Evolutionary conservation across 805 yeast genomes (phyloP), one percentile per base, ranked within the genome.

Genomic region (Tetrapisispora iriomotensis): DNA sequence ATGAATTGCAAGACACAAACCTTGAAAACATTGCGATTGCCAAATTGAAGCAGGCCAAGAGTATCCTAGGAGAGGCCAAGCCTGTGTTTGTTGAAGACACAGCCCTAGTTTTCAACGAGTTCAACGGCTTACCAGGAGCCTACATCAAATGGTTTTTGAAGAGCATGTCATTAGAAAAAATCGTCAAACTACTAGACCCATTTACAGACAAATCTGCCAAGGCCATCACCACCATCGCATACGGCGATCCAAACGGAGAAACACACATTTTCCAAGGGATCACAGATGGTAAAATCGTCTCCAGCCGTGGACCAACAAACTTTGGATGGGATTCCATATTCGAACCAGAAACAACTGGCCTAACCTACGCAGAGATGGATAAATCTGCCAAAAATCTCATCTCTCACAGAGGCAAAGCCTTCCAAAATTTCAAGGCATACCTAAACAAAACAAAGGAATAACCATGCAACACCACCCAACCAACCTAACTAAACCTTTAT

Each of bases 261-360:
- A 86, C 80, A n/a, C 60, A 71, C 46, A 65, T 86, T 34, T 88
- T 92, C 62, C 90, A 84, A 59, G 99, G 98, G 7, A 62, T 75
- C 34, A 82, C 94, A 1, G 68, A 72, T 10, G 99, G 99, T 18
- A 61, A 49, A 8, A 88, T 92, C 53, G 97, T 88, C 6, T 66
- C 67, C 13, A 70, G 78, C 26, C 66, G 94, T 43, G 96, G 96
- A 1, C 84, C 84, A 6, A 72, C 77, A 12, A 71, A 73, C 43
- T 92, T 92, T 58, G 99, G 99, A 1, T 92, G 95, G 94, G 96
- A 92, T 63, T 78, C 96, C 7, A 66, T 84, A 37, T 92, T 92
- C 60, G 71, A 80, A 63, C 98, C 98, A 2, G 30, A 44, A n/a
- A n/a, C n/a, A n/a, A n/a, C n/a, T n/a, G 96, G 95, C 3, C 14